phyloP scores from a whole-genome alignment of 768 basidiomycete genomes.

The Crepidotus variabilis region DNA sequence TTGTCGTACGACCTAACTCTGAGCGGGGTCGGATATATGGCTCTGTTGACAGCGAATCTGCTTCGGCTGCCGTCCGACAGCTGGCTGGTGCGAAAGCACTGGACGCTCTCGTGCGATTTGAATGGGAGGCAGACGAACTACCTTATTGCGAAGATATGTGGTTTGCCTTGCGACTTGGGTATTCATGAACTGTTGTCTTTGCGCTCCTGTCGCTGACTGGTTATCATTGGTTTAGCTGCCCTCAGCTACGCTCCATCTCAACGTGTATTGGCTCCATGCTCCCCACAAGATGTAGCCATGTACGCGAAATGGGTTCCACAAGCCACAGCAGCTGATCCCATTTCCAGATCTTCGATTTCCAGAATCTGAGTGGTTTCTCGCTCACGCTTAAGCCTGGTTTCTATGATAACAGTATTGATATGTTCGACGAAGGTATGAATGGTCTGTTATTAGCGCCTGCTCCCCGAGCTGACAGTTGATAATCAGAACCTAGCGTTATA shows the following conservation, averaged over 20 bases:
- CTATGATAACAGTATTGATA: constrained; percentile 57
- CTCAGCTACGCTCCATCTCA: constrained; percentile 57
- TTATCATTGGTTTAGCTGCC: constrained; percentile 32
- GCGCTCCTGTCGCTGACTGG: too few species aligned
- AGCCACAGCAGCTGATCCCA: constrained; percentile 2
- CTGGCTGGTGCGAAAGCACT: constrained; percentile 45
- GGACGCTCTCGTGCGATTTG: constrained; percentile 63
- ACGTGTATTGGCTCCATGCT: constrained; percentile 60
- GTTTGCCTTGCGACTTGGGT: constrained; percentile 70
- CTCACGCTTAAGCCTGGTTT: constrained; percentile 58
- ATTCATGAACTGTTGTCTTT: constrained; percentile 8
- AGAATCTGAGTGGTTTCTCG: constrained; percentile 57
- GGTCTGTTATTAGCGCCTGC: neutral
- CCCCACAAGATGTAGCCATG: constrained; percentile 58
- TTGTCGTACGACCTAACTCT: constrained; percentile 43
- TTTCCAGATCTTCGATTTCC: constrained; percentile 64
- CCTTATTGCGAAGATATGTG: constrained; percentile 73
- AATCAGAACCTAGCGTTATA: constrained; percentile 13
- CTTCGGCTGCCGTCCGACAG: constrained; percentile 49
- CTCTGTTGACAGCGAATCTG: constrained; percentile 28
- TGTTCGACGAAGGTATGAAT: constrained; percentile 51
- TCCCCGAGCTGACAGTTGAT: neutral
- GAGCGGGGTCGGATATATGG: constrained; percentile 19
- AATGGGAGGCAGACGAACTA: constrained; percentile 71
- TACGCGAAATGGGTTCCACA: constrained; percentile 30